These are phyloP conservation scores for Astragalus membranaceus DNA, from an alignment of 306 rosid genomes.

Conservation along the genomic window DNA sequence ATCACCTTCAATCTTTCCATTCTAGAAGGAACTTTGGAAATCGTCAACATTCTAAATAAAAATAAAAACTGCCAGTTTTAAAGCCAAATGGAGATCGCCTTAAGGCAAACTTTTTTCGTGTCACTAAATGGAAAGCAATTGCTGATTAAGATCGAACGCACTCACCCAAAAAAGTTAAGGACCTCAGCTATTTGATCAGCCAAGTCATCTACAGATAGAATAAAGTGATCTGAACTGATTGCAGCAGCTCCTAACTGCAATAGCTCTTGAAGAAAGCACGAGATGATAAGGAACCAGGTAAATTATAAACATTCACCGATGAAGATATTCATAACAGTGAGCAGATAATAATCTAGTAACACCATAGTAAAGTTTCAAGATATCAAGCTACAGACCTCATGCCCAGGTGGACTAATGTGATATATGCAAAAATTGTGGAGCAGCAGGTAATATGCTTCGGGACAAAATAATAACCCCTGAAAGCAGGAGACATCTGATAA, in stretches of 20 bases:
- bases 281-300: constrained; percentile 41
- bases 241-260: constrained; percentile 92
- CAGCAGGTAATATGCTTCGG: constrained; percentile 80
- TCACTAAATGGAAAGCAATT: constrained; percentile 9
- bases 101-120: not conserved
- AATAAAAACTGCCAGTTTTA: not conserved
- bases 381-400: constrained; percentile 68
- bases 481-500: constrained; percentile 93
- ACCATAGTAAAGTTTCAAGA: constrained; percentile 16
- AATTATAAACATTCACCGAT: constrained; percentile 16
- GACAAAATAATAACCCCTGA: constrained; percentile 88
- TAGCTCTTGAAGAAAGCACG: constrained; percentile 56
- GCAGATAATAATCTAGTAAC: constrained; percentile 13
- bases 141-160: constrained; percentile 7
- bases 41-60: not conserved
- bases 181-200: constrained; percentile 97
- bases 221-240: constrained; percentile 45
- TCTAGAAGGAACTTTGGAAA: not conserved
- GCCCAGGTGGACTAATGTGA: constrained; percentile 98
- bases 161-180: constrained; percentile 86
- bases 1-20: constrained; percentile 14
- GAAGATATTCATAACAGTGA: not conserved
- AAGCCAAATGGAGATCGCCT: not conserved
- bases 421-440: constrained; percentile 97
- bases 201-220: constrained; percentile 80